Conservation (phyloP, 108 stramenopile species). For the Schizochytrium sp. region DNA sequence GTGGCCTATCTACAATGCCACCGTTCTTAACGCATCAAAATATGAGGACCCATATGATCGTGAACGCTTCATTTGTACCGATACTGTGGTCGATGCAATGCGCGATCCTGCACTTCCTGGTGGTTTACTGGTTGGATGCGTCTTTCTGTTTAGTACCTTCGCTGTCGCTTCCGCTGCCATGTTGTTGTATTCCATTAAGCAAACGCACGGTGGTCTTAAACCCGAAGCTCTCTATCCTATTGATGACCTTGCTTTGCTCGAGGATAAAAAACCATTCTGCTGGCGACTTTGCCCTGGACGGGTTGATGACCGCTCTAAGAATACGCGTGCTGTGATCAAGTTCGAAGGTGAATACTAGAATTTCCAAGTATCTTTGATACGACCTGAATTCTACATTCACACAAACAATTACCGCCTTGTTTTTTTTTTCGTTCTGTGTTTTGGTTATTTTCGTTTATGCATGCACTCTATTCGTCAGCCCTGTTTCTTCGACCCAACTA, state of each 20-base stretch:
- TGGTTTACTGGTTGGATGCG: not conserved
- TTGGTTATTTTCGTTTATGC: not conserved
- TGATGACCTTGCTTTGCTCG: not conserved
- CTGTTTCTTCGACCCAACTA: too few species aligned
- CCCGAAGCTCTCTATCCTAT: not conserved
- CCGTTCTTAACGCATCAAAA: not conserved
- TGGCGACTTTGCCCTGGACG: not conserved
- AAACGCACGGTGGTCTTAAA: conserved; percentile 44
- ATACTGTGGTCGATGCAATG: not conserved
- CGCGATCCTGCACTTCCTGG: not conserved
- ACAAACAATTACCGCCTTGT: not conserved
- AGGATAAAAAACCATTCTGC: not conserved
- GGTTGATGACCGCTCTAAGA: not conserved
- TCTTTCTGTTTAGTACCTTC: not conserved
- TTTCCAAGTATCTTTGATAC: not conserved
- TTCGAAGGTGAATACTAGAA: not conserved
- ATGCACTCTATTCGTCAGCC: too few species aligned
- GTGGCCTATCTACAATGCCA: not conserved
- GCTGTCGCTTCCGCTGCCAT: not conserved
- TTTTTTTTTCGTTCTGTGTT: not conserved
- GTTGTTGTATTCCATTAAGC: conserved; percentile 48
- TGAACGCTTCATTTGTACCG: conserved; percentile 4
- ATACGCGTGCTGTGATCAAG: conserved; percentile 15
- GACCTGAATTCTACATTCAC: not conserved
- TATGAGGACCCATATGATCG: not conserved